Conservation (phyloP, 2,329 filamentous ascomycete species). For the Fusarium begoniae region DNA sequence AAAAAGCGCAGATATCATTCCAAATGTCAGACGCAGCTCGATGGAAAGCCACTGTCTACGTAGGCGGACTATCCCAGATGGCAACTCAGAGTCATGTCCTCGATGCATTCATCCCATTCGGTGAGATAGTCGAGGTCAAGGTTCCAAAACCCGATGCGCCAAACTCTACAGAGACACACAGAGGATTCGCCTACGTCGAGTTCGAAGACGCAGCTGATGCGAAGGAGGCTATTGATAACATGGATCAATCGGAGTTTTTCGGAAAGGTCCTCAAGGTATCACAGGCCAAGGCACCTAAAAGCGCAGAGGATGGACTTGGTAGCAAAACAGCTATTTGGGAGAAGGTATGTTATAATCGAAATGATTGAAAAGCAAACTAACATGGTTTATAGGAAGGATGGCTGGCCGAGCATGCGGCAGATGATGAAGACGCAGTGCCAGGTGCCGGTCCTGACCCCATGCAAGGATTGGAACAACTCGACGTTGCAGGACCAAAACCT, state of each 20-base stretch:
- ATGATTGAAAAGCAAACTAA: conserved; percentile 13
- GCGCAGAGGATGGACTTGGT: conserved; percentile 84
- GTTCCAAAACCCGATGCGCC: conserved; percentile 87
- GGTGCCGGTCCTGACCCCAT: conserved; percentile 81
- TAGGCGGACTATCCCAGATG: conserved; percentile 84
- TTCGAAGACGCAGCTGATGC: conserved; percentile 88
- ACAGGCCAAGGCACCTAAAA: conserved; percentile 90
- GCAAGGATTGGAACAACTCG: conserved; percentile 92
- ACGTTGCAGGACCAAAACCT: conserved; percentile 90
- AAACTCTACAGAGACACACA: conserved; percentile 80
- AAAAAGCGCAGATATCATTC: neutral
- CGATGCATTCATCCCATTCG: conserved; percentile 95
- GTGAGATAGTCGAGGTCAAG: conserved; percentile 91
- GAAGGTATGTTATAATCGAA: conserved; percentile 71
- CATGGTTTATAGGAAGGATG: conserved; percentile 78
- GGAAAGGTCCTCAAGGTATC: conserved; percentile 93
- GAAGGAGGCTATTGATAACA: conserved; percentile 96
- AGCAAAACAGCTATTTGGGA: conserved; percentile 97
- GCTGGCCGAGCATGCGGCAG: conserved; percentile 83
- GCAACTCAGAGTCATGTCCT: conserved; percentile 81
- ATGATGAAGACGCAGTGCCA: conserved; percentile 47
- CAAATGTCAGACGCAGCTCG: conserved; percentile 83
- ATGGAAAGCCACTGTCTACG: conserved; percentile 91
- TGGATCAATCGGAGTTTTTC: conserved; percentile 96
- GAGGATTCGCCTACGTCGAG: conserved; percentile 96